Conservation (phyloP, 192 early-diverging fungal genomes). For the Obelidium mucronatum region DNA sequence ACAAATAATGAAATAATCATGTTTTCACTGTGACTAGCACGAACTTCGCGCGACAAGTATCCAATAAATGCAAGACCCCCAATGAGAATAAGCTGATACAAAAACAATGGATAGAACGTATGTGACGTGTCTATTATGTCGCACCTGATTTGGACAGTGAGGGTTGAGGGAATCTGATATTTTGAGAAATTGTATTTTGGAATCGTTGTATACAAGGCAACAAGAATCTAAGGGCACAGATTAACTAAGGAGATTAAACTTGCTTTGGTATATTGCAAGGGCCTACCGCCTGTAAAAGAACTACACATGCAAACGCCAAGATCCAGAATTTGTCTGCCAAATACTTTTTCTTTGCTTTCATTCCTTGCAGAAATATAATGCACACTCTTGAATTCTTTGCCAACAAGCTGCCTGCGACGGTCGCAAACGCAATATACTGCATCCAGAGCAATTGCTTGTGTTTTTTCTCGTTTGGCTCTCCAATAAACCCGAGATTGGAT, state of each 20-base stretch:
- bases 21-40: not conserved
- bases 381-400: not conserved
- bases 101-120: not conserved
- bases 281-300: no score
- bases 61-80: not conserved
- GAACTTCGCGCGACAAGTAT: not conserved
- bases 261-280: not conserved
- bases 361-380: not conserved
- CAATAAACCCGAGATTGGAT: not conserved
- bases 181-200: not conserved
- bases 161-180: not conserved
- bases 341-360: not conserved
- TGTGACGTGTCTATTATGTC: not conserved
- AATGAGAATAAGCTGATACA: not conserved
- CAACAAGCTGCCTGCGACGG: not conserved
- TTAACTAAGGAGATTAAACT: not conserved
- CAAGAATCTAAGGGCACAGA: not conserved
- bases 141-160: not conserved
- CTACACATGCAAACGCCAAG: not conserved
- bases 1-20: not conserved
- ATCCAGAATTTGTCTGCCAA: not conserved
- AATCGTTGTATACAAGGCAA: not conserved
- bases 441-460: not conserved
- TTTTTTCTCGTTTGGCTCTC: not conserved
- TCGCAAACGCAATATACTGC: not conserved